Percentiles rank a stretch among this genome's conserved stretches.
These are phyloP conservation scores for Orobanche coerulescens DNA, from an alignment of 257 asterid species.

Conservation along the genomic window DNA sequence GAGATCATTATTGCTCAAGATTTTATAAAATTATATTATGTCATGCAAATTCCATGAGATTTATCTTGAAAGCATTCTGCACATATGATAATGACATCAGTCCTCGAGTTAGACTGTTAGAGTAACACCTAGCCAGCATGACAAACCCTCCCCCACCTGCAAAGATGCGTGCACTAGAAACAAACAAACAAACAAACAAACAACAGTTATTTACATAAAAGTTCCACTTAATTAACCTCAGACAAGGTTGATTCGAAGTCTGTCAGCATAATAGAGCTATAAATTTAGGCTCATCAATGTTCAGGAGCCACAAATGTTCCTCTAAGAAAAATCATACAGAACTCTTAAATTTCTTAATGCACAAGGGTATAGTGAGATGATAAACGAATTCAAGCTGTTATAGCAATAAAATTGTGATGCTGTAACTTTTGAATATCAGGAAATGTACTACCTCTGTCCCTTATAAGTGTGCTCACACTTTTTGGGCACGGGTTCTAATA, in stretches of 20 bases:
- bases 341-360: constrained; percentile 3
- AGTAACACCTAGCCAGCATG: neutral
- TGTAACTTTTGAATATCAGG: neutral
- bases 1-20: too few species aligned
- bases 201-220: neutral
- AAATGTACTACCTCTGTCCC: too few species aligned
- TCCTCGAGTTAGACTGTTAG: neutral
- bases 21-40: too few species aligned
- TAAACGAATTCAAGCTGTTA: neutral
- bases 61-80: too few species aligned
- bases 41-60: too few species aligned
- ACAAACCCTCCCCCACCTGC: neutral
- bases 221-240: neutral
- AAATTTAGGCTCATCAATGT: constrained; percentile 2
- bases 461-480: too few species aligned
- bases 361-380: constrained; percentile 8
- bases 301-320: neutral
- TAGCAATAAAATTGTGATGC: neutral
- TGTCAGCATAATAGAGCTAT: neutral
- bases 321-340: neutral
- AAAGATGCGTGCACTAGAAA: neutral
- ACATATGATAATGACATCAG: neutral
- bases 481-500: too few species aligned
- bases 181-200: neutral
- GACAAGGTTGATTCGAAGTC: neutral